Evolutionary conservation across 768 basidiomycete genomes (phyloP), one percentile per base, ranked within the genome.

Genomic region (Suillus sp.): DNA sequence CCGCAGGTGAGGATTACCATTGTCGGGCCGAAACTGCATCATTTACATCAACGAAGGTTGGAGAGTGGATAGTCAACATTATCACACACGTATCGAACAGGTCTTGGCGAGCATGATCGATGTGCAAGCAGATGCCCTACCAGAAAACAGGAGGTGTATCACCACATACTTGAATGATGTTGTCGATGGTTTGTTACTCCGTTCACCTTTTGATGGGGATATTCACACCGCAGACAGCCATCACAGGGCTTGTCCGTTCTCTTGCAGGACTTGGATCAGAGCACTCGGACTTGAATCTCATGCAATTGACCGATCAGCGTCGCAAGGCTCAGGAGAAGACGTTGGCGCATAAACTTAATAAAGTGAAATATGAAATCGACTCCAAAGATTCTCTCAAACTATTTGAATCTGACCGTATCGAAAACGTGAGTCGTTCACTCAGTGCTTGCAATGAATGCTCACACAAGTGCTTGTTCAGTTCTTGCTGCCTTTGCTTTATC

Each of bases 321-420:
- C 48, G 22, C 64, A 69, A 3, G 34, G 61, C 1, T 74, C 75
- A 59, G 73, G 77, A 62, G 60, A 67, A 11, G 62, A 74, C 1
- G 43, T 78, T 4, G 64, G 68, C 48, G 4, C 64, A 64, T 30
- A 73, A 71, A 25, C 67, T 79, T 14, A 70, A 75, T 32, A 64
- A 62, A 1, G 64, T 77, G 16, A 53, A 58, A 16, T 79, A 73
- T 43, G 66, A 76, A 38, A 73, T 79, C 20, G 75, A 78, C 58
- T 73, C 69, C 22, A 32, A 62, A 18, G 69, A 75, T 51, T 75
- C 75, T 0, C 62, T 77, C 2, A 60, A 54, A 14, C 65, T 77
- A n/a, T 69, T 66, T 0, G 78, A 76, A 6, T 70, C 69, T 1
- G 75, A 76, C 4, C 65, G 76, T n/a, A 75, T 78, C 32, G 78